Evolutionary conservation across 179 eudicot species (phyloP), one percentile per base, ranked within the genome.

Genomic region (Camellia oleifera): DNA sequence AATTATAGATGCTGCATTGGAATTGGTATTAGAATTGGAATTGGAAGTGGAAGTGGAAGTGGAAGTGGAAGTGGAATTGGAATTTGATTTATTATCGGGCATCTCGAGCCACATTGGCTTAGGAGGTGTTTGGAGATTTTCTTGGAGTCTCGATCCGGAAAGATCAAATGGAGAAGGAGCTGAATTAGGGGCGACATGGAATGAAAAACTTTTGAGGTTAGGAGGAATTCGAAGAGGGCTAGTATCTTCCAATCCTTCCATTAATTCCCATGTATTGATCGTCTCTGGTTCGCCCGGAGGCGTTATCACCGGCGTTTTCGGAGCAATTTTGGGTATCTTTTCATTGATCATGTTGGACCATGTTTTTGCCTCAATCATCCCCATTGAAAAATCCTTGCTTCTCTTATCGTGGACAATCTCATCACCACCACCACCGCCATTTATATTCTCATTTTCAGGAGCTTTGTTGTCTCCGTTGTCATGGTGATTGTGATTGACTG

Each of bases 281-380:
- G 82, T 90, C 80, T 95, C 99, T 17, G 98, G 99, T 73, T 95
- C 99, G 0, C 97, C 98, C 0, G 98, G 98, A 10, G 99, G 99
- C 0, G 98, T 93, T 52, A 82, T 75, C 44, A 79, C 79, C 6
- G 99, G 98, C 0, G 99, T 95, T 81, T 71, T 92, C 0, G 97
- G 93, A 17, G 53, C 76, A 46, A 91, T 78, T 75, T 87, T 95
- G 1, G 85, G 88, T n/a, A 93, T 90, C 81, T 92, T 95, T 42
- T 88, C 88, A 67, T 93, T 89, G 79, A 95, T 91, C 99, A 93
- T 90, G 50, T 85, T 82, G 11, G 99, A 93, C 99, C 99, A 95
- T 7, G 91, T 89, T 64, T 92, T 92, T 8, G 99, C 98, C 79
- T 95, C 91, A 75, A 91, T 86, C 86, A 92, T 48, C 6, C 88